Evolutionary conservation across 352 stramenopile species (phyloP), one percentile per base, ranked within the genome.

Genomic region (Elongisporangium anandrum): DNA sequence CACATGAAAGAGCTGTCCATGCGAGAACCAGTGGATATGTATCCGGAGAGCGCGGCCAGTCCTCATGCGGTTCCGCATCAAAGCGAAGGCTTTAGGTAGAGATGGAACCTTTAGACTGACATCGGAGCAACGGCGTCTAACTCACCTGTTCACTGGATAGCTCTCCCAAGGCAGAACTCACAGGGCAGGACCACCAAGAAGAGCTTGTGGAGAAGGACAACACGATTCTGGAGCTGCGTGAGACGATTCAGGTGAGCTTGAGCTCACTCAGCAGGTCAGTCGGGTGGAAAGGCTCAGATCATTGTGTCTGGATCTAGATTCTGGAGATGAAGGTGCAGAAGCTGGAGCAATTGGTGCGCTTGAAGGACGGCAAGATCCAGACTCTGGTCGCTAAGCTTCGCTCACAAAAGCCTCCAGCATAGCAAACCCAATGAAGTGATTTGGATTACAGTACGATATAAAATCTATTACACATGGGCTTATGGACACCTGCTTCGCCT

Each of bases 301-400:
- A 45, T 45, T 12, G 34, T 45, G 34, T 15, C 4, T 45, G 34
- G 19, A 1, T 16, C 2, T 61, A 96, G 71, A 98, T 98, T 45
- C 66, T 98, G 19, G 90, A 98, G 63, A 90, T 97, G 68, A 98
- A 98, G 73, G 87, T 98, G 20, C 78, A 94, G 52, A 98, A 98
- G 69, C 76, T 98, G 17, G 94, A 98, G 76, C 93, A 98, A 72
- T 79, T 98, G 21, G 79, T 98, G 16, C 85, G 91, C 3, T 70
- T 98, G 2, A 98, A 98, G 66, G 94, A 98, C 54, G 80, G 77
- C 61, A 98, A 98, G 61, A 98, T 98, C 59, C 72, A 95, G 66
- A 95, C 90, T 29, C 74, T 98, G 3, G 76, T 88, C 16, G 79
- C 82, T n/a, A 94, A 94, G 56, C 48, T 94, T 50, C 78, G 85